Conservation (phyloP, 257 asterid species). For the Lycium barbarum region DNA sequence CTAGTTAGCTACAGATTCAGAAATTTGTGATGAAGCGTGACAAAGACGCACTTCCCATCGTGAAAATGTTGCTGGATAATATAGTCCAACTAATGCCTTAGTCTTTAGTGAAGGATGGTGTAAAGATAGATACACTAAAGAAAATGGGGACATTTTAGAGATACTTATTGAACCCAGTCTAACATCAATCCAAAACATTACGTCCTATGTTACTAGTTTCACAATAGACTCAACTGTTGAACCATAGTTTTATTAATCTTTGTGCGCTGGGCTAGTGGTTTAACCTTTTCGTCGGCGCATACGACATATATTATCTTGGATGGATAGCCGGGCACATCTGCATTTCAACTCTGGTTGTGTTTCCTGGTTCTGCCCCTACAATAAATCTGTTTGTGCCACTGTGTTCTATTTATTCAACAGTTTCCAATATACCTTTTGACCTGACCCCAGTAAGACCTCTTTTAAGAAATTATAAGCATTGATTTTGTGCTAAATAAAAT, state of each 20-base stretch:
- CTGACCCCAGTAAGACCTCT: neutral
- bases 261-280: neutral
- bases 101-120: neutral
- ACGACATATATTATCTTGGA: neutral
- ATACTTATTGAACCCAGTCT: neutral
- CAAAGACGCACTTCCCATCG: neutral
- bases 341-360: neutral
- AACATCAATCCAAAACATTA: neutral
- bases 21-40: neutral
- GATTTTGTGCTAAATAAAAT: neutral
- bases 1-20: neutral
- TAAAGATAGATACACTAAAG: neutral
- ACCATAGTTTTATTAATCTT: neutral
- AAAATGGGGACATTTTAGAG: conserved; percentile 3
- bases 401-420: neutral
- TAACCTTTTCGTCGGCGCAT: neutral
- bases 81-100: neutral
- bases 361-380: neutral
- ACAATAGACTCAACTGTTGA: conserved; percentile 1
- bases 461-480: conserved; percentile 9
- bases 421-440: neutral
- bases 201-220: neutral
- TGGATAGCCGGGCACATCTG: conserved; percentile 7
- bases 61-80: neutral
- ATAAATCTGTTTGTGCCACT: neutral